Conservation (phyloP, 2,329 filamentous ascomycete genomes). For the Moelleriella libera region DNA sequence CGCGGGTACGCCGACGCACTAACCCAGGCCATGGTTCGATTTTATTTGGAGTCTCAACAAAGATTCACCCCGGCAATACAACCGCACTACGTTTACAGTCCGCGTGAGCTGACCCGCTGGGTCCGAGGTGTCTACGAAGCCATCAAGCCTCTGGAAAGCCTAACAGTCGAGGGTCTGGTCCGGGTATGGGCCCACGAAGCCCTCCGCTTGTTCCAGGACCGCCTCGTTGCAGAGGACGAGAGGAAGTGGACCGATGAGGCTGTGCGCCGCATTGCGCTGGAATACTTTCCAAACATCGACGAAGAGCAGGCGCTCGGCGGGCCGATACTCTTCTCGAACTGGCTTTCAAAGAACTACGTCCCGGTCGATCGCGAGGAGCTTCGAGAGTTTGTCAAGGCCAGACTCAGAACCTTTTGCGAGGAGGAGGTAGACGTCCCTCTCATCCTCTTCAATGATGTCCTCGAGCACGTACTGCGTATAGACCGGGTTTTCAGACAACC, state of each 20-base stretch:
- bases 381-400: slow-evolving; percentile 92
- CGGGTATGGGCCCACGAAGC: slow-evolving; percentile 98
- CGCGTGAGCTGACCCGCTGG: slow-evolving; percentile 95
- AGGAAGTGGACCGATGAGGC: slow-evolving; percentile 88
- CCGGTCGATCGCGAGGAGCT: slow-evolving; percentile 91
- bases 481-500: slow-evolving; percentile 97
- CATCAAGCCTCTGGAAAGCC: slow-evolving; percentile 76
- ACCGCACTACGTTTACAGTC: slow-evolving; percentile 98
- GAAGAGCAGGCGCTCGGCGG: slow-evolving; percentile 78
- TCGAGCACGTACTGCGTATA: slow-evolving; percentile 96
- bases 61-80: slow-evolving; percentile 94
- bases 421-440: slow-evolving; percentile 98
- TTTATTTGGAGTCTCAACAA: slow-evolving; percentile 89
- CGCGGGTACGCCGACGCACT: slow-evolving; percentile 88
- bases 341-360: slow-evolving; percentile 97
- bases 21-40: slow-evolving; percentile 93
- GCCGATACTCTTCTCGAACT: slow-evolving; percentile 97
- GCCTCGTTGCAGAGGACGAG: slow-evolving; percentile 87
- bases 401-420: slow-evolving; percentile 95
- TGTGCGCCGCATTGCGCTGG: slow-evolving; percentile 71
- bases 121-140: slow-evolving; percentile 95
- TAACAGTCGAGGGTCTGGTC: slow-evolving; percentile 81
- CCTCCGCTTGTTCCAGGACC: slow-evolving; percentile 89
- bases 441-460: slow-evolving; percentile 97
- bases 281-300: slow-evolving; percentile 92